These are phyloP conservation scores for Rhodosporidiobolus sp. DNA, from an alignment of 768 basidiomycete genomes.

Conservation along the genomic window DNA sequence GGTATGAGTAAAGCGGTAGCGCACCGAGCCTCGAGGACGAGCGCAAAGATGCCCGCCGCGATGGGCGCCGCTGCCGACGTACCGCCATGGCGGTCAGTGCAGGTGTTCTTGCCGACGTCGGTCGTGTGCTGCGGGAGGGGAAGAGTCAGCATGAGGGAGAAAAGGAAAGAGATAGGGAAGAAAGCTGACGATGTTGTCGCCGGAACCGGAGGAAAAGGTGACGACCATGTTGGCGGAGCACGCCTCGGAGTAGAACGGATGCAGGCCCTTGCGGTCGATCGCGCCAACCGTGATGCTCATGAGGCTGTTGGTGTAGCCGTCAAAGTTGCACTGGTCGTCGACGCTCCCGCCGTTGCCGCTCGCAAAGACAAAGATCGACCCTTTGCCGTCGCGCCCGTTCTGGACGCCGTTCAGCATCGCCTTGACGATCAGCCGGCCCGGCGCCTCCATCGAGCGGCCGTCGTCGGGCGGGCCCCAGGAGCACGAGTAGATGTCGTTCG, in stretches of 20 bases:
- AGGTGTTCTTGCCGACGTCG: conserved; percentile 79
- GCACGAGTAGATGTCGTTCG: conserved; percentile 89
- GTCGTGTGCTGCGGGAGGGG: conserved; percentile 70
- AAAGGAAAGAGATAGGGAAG: background rate
- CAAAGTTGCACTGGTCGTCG: conserved; percentile 98
- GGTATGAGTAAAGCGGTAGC: conserved; percentile 33
- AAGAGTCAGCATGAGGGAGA: conserved; percentile 32
- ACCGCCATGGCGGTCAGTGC: conserved; percentile 81
- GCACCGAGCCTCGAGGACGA: conserved; percentile 81
- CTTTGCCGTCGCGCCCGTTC: conserved; percentile 82
- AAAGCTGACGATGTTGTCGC: conserved; percentile 78
- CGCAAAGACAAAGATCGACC: conserved; percentile 93
- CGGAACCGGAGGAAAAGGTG: conserved; percentile 90
- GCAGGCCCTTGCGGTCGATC: conserved; percentile 84
- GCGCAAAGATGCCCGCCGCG: conserved; percentile 86
- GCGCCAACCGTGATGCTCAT: conserved; percentile 96
- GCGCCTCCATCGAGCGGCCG: conserved; percentile 89
- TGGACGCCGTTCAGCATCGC: conserved; percentile 90
- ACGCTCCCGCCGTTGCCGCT: conserved; percentile 89
- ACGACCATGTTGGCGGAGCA: conserved; percentile 97
- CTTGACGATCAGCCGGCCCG: conserved; percentile 83
- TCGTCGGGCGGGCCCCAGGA: conserved; percentile 98
- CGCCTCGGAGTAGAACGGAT: conserved; percentile 96
- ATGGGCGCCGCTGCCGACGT: conserved; percentile 98
- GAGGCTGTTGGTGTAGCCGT: conserved; percentile 97